phyloP scores from a whole-genome alignment of 306 rosid genomes.

The Glycine latifolia region DNA sequence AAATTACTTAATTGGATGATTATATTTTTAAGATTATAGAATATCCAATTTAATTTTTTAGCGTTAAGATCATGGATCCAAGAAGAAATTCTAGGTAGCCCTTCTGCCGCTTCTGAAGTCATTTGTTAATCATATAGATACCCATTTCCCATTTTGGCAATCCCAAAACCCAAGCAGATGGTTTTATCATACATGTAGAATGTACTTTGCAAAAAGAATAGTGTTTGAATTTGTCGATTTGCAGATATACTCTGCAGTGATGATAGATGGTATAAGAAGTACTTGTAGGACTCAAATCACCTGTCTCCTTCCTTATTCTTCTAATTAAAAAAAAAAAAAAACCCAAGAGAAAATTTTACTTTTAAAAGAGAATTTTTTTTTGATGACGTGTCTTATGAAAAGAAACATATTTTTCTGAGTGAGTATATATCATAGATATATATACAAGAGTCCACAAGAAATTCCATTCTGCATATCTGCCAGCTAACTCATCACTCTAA shows the following conservation, averaged over 20 bases:
- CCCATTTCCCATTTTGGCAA: constrained; percentile 4
- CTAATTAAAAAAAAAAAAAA: neutral
- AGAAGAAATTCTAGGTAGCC: constrained; percentile 4
- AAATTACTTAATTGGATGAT: constrained; percentile 45
- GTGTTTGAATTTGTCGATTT: neutral
- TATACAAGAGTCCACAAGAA: constrained; percentile 12
- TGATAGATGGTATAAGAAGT: neutral
- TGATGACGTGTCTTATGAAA: no score
- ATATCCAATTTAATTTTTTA: constrained; percentile 50
- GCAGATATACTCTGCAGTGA: neutral
- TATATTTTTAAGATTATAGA: constrained; percentile 17
- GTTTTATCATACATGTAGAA: neutral
- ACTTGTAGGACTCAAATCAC: neutral
- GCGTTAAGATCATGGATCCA: constrained; percentile 42
- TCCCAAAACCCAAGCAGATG: constrained; percentile 10
- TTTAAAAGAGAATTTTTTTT: neutral
- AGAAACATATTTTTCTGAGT: neutral
- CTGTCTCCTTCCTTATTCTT: neutral
- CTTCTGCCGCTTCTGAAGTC: neutral
- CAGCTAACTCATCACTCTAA: constrained; percentile 22
- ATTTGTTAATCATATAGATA: constrained; percentile 11
- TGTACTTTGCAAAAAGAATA: no score
- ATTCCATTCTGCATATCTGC: constrained; percentile 18
- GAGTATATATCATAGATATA: neutral
- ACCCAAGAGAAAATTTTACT: neutral